Percentiles rank a stretch among this genome's conserved stretches.
Conservation (phyloP, 2,329 filamentous ascomycete genomes). For the Ophiosphaerella korrae region DNA sequence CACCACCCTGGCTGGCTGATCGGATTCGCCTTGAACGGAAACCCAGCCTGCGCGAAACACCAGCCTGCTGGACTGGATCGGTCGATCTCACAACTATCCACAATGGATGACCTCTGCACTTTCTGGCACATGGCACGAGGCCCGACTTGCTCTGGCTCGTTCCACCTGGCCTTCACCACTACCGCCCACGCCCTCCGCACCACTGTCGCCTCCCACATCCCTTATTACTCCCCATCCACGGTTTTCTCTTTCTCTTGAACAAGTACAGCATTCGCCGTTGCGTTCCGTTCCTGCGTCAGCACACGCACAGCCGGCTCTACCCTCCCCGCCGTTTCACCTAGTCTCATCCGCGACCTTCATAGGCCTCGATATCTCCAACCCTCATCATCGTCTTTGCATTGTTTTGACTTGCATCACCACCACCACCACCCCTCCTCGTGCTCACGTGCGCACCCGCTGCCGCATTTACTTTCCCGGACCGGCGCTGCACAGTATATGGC, state of each 20-base stretch:
- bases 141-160: constrained; percentile 12
- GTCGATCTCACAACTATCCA: constrained; percentile 22
- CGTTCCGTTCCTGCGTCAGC: constrained; percentile 21
- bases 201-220: constrained; percentile 6
- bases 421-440: too few species aligned
- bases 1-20: constrained; percentile 21
- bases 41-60: constrained; percentile 17
- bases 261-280: neutral
- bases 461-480: constrained; percentile 2
- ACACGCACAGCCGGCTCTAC: constrained; percentile 16
- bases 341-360: too few species aligned
- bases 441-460: too few species aligned
- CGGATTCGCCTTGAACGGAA: constrained; percentile 16
- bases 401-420: too few species aligned
- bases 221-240: neutral
- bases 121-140: neutral
- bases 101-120: constrained; percentile 29
- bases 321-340: constrained; percentile 10
- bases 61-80: constrained; percentile 18
- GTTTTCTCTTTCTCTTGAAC: neutral
- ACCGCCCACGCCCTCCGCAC: neutral
- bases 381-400: neutral
- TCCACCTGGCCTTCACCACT: constrained; percentile 5
- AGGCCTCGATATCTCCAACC: neutral
- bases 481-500: constrained; percentile 26